Evolutionary conservation across 1,284 basidiomycete genomes (phyloP).

Genomic region (Somion occarium): DNA sequence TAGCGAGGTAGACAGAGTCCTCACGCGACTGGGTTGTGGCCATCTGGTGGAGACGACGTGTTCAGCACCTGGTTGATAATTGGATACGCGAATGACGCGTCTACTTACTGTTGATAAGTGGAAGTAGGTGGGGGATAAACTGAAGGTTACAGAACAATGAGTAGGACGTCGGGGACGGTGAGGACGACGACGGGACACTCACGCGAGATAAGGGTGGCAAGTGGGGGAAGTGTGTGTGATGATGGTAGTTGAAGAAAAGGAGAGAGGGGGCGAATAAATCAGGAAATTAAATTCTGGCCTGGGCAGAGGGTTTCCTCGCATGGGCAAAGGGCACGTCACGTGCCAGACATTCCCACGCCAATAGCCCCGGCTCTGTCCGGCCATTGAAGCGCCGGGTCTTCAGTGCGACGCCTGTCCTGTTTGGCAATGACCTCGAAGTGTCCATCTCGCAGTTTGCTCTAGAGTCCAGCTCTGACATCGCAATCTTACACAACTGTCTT

Average conservation of each 20-base stretch:
- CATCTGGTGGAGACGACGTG: conserved; percentile 46
- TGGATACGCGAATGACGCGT: conserved; percentile 24
- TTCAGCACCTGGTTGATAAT: conserved; percentile 16
- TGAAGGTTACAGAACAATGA: conserved; percentile 28
- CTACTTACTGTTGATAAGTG: conserved; percentile 31
- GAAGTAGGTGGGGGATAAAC: conserved; percentile 15
- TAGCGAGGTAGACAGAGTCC: conserved; percentile 98
- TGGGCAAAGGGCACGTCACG: conserved; percentile 31
- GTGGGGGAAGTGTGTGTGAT: conserved; percentile 28
- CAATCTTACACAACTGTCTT: no score
- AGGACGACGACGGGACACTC: conserved; percentile 22
- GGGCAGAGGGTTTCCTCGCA: conserved; percentile 43
- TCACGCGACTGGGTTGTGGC: conserved; percentile 77
- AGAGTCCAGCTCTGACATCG: no score
- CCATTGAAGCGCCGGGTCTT: neutral
- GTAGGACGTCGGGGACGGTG: conserved; percentile 27
- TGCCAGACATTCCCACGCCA: conserved; percentile 13
- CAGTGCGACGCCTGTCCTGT: neutral
- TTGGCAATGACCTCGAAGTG: no score
- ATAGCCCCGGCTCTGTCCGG: neutral
- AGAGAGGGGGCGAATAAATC: conserved; percentile 36
- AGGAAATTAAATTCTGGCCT: conserved; percentile 45
- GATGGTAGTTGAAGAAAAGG: conserved; percentile 43
- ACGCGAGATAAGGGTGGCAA: conserved; percentile 29
- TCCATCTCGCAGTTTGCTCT: no score